Conservation (phyloP, 164 flowering plant genomes). For the Vitis cinerea region DNA sequence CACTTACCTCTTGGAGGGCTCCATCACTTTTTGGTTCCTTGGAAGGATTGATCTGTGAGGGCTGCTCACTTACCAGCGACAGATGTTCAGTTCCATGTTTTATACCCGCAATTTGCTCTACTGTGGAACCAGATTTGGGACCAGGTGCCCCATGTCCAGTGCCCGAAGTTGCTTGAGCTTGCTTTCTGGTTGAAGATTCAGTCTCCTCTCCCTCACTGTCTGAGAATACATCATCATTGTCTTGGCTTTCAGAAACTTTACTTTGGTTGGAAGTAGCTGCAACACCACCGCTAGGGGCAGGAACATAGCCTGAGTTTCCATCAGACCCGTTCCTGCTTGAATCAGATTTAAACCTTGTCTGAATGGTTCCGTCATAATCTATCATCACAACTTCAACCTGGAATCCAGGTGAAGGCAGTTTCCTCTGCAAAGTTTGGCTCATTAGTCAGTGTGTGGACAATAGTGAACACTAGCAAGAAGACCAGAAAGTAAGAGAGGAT, state of each 20-base stretch:
- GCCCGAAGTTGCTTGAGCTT: conserved; percentile 23
- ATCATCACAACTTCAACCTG: conserved; percentile 87
- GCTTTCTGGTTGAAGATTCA: conserved; percentile 37
- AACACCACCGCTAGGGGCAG: conserved; percentile 25
- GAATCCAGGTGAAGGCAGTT: conserved; percentile 91
- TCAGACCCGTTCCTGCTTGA: conserved; percentile 28
- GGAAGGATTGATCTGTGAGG: conserved; percentile 10
- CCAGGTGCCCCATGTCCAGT: conserved; percentile 10
- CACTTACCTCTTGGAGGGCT: conserved; percentile 30
- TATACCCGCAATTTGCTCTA: conserved; percentile 31
- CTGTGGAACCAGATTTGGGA: neutral
- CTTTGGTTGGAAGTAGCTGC: conserved; percentile 20
- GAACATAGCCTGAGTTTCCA: conserved; percentile 27
- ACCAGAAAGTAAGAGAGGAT: neutral
- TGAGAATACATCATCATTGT: conserved; percentile 86
- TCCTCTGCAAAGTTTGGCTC: conserved; percentile 55
- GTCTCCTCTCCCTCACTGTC: conserved; percentile 75
- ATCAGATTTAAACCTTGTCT: conserved; percentile 38
- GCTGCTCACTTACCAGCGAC: conserved; percentile 3
- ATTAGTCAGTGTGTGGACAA: too few relatives aligned
- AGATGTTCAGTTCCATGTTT: conserved; percentile 40
- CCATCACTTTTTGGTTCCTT: conserved; percentile 26
- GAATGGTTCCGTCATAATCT: conserved; percentile 55
- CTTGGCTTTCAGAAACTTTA: conserved; percentile 38
- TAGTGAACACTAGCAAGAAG: neutral